Evolutionary conservation across 768 basidiomycete genomes (phyloP).

Genomic region (Leccinum rimulosum): DNA sequence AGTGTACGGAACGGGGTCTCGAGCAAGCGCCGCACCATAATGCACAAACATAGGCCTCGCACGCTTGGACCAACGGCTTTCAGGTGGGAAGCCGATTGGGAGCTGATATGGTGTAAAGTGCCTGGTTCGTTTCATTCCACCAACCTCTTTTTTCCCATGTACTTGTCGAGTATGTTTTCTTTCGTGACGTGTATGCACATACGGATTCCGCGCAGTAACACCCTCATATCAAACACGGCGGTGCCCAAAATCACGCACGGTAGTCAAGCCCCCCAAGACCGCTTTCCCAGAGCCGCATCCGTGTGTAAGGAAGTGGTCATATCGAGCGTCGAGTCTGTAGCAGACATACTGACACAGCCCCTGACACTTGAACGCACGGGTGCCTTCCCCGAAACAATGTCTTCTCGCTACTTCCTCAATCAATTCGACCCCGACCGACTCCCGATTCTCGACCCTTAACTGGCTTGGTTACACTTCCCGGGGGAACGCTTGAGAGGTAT

Average conservation of each 20-base stretch:
- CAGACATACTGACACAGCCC: conserved; percentile 14
- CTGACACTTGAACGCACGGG: conserved; percentile 8
- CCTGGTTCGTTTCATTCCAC: conserved; percentile 16
- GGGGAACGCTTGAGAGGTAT: not conserved
- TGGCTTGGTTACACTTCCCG: not conserved
- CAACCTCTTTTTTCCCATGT: conserved; percentile 20
- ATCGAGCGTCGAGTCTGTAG: not conserved
- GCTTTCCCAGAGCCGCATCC: conserved; percentile 7
- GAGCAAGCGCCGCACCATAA: conserved; percentile 44
- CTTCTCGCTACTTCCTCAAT: conserved; percentile 19
- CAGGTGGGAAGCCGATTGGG: conserved; percentile 77
- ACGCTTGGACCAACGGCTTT: conserved; percentile 96
- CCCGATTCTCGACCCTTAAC: conserved; percentile 3
- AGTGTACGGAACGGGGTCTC: conserved; percentile 16
- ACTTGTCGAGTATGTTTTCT: conserved; percentile 10
- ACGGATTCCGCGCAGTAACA: not conserved
- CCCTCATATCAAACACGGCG: not conserved
- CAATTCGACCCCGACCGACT: conserved; percentile 18
- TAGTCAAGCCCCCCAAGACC: not conserved
- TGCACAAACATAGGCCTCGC: conserved; percentile 95
- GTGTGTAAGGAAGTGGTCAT: not conserved
- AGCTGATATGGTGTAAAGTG: conserved; percentile 60
- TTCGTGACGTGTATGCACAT: conserved; percentile 10
- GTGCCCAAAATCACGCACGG: not conserved
- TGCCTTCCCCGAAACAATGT: conserved; percentile 16